These are phyloP conservation scores for Melampsora americana DNA, from an alignment of 1,284 basidiomycete species.

Conservation along the genomic window DNA sequence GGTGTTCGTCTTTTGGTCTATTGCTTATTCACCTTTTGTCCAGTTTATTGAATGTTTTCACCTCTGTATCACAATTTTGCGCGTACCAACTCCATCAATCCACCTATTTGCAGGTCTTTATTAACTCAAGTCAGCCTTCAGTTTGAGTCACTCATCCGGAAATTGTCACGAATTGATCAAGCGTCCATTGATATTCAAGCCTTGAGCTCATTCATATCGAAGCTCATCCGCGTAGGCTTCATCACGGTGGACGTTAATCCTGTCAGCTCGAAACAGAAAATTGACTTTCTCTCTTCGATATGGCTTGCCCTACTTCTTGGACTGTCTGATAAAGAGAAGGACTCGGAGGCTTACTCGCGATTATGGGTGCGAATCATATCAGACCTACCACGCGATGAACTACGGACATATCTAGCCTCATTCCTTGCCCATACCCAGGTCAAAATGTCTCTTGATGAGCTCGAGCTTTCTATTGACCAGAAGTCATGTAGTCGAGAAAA, in stretches of 20 bases:
- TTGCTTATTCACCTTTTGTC: neutral
- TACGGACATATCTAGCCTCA: slow-evolving; percentile 4
- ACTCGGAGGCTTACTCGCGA: neutral
- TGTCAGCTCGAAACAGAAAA: neutral
- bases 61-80: neutral
- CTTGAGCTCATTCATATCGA: neutral
- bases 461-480: neutral
- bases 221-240: slow-evolving; percentile 34
- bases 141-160: neutral
- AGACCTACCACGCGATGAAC: slow-evolving; percentile 22
- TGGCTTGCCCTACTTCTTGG: slow-evolving; percentile 8
- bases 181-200: neutral
- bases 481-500: slow-evolving; percentile 5
- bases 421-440: slow-evolving; percentile 20
- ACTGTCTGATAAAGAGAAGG: neutral
- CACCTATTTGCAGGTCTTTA: neutral
- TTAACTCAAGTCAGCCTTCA: slow-evolving; percentile 5
- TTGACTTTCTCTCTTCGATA: slow-evolving; percentile 24
- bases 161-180: neutral
- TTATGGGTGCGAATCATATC: slow-evolving; percentile 22
- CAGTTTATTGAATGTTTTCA: slow-evolving; percentile 6
- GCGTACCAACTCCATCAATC: neutral
- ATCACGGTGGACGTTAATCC: slow-evolving; percentile 6
- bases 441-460: neutral
- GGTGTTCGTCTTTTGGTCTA: slow-evolving; percentile 3